Evolutionary conservation across 2,329 filamentous ascomycete genomes (phyloP), one percentile per base, ranked within the genome.

Genomic region (Cercospora berteroae): DNA sequence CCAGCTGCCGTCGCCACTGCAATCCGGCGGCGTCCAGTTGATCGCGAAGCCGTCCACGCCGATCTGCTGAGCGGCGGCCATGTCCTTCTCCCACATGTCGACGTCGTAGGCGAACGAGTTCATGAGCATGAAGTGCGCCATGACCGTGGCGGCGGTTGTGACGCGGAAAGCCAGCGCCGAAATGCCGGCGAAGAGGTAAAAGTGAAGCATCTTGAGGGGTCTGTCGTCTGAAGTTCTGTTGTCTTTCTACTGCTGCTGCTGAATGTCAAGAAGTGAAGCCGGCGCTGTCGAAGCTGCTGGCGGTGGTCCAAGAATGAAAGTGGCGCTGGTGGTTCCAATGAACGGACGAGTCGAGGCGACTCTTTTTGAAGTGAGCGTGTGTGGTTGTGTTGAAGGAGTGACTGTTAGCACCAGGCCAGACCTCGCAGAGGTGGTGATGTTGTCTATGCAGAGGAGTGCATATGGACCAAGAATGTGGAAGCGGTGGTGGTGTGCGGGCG

Each of bases 21-120:
- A 80, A 71, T 79, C 72, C 16, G 78, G 78, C 8, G 77, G 76
- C 52, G 76, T 75, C 74, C 75, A 78, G 70, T 79, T 78, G 64
- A 80, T 73, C n/a, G 76, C 76, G 68, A 79, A 79, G 62, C 77
- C 77, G 61, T 79, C 77, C 36, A 79, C 75, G 67, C 77, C 77
- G 44, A 78, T 72, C 44, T 76, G 71, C 66, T 79, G 72, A 18
- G 77, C 77, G 36, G 71, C 64, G 16, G 66, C 65, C 60, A 79
- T 79, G 70, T 79, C 77, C 18, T 68, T 73, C 71, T 74, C 70
- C 77, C 77, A 79, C 68, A 77, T 73, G 44, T 71, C 67, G 7
- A 73, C 65, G 59, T 74, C 69, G 71, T 79, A 79, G 25, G 77
- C 75, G 67, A 76, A 79, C 8, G 76, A 67, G 70, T 79, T 78